Percentiles rank a stretch among this genome's conserved stretches.
These are phyloP conservation scores for Colletotrichum tropicale DNA, from an alignment of 2,329 filamentous ascomycete genomes.

Conservation along the genomic window DNA sequence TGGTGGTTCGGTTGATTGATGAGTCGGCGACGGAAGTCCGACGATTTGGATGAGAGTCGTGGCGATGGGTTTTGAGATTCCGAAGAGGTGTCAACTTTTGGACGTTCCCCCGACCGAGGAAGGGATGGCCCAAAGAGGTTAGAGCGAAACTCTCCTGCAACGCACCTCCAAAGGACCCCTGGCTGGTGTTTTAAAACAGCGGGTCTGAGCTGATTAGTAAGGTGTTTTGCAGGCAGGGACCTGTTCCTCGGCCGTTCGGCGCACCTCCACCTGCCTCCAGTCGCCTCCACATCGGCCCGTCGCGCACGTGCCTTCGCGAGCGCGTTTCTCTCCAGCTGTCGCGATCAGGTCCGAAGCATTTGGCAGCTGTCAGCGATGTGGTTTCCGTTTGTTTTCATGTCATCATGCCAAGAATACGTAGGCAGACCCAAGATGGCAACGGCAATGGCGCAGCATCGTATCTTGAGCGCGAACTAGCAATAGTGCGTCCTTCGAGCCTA, in stretches of 20 bases:
- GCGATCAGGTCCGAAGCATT: neutral
- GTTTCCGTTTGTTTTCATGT: neutral
- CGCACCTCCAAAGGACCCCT: neutral
- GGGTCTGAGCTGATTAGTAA: slow-evolving; percentile 2
- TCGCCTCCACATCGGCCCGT: neutral
- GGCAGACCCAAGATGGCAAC: neutral
- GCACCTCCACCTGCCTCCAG: neutral
- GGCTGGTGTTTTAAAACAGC: neutral
- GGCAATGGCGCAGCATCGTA: neutral
- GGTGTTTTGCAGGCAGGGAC: neutral
- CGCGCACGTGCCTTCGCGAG: neutral
- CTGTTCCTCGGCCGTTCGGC: neutral
- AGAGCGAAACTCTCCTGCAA: slow-evolving; percentile 21
- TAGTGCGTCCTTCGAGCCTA: neutral
- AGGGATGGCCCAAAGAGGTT: slow-evolving; percentile 2
- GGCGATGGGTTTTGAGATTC: neutral
- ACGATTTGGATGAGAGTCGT: neutral
- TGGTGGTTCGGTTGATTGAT: neutral
- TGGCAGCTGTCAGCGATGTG: neutral
- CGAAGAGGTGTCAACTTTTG: slow-evolving; percentile 20
- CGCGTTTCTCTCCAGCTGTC: neutral
- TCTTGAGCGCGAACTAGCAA: neutral
- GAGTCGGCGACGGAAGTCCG: neutral
- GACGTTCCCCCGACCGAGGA: neutral
- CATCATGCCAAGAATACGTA: neutral